Evolutionary conservation across 2,329 filamentous ascomycete species (phyloP).

Genomic region (Exophiala xenobiotica): DNA sequence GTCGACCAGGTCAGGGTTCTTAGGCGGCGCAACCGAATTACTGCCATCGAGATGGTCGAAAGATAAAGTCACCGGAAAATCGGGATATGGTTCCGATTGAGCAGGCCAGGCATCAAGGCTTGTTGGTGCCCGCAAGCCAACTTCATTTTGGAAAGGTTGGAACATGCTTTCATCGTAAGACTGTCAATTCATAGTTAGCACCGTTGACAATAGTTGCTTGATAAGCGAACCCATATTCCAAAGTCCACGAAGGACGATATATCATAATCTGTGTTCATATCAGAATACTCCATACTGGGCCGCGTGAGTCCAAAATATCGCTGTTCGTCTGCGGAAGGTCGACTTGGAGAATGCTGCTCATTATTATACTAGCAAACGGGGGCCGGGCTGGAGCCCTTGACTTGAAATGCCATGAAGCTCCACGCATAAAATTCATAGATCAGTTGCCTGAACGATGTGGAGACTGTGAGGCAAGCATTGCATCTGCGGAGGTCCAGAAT

Average conservation of each 20-base stretch:
- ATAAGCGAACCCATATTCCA: not conserved
- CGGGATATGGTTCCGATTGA: not conserved
- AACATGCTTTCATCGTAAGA: not conserved
- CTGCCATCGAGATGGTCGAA: not conserved
- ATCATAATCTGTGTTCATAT: not conserved
- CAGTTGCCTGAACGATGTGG: not conserved
- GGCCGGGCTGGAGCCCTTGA: not conserved
- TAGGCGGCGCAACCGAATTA: not conserved
- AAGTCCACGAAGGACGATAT: not conserved
- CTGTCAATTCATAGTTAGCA: not conserved
- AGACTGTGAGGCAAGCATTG: not conserved
- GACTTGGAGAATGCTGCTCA: not conserved
- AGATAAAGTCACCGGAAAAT: not conserved
- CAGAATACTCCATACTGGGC: not conserved
- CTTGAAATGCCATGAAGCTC: not conserved
- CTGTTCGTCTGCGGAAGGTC: not conserved
- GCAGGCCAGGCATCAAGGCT: not conserved
- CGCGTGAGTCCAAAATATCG: not conserved
- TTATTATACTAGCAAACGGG: not conserved
- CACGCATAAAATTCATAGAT: not conserved
- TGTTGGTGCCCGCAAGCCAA: not conserved
- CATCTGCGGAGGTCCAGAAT: too few relatives aligned
- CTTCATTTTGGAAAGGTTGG: not conserved
- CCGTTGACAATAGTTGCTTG: not conserved
- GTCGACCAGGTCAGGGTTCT: not conserved